A percentile compares a stretch with the other conserved stretches of the same genome.
Conservation (phyloP, 148 eudicot species). For the Cornus kousa region DNA sequence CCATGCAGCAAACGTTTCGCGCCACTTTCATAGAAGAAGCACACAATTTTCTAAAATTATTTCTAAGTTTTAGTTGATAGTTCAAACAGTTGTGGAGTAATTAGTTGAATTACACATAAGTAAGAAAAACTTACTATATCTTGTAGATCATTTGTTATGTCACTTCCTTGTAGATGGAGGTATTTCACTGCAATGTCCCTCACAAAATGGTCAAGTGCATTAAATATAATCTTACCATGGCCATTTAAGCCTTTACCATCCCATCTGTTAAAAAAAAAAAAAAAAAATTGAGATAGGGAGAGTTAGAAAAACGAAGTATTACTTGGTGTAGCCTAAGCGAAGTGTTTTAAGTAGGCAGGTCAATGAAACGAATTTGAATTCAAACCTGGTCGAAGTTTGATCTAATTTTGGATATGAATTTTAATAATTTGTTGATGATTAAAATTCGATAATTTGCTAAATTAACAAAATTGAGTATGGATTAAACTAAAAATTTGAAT, state of each 20-base stretch:
- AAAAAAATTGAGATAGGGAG: neutral
- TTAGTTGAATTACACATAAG: no score
- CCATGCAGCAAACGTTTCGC: conserved; percentile 38
- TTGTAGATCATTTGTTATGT: conserved; percentile 17
- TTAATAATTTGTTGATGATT: no score
- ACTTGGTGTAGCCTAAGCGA: no score
- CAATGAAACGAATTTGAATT: no score
- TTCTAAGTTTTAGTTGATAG: neutral
- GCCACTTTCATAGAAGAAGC: conserved; percentile 28
- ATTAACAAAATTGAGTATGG: no score
- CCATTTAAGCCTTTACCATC: conserved; percentile 30
- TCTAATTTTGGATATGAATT: no score
- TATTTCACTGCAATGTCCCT: conserved; percentile 16
- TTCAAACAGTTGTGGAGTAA: no score
- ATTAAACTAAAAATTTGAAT: no score
- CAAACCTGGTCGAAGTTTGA: no score
- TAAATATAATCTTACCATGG: conserved; percentile 35
- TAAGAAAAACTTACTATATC: conserved; percentile 25
- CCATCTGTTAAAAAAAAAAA: conserved; percentile 27
- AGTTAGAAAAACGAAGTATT: no score
- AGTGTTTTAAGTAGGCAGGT: no score
- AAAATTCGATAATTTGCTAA: no score
- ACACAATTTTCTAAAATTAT: neutral
- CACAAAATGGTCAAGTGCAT: conserved; percentile 37
- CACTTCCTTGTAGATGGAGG: conserved; percentile 21